Base-by-base conservation (phyloP, 108 stramenopile genomes). In the Asterionellopsis glacialis region DNA sequence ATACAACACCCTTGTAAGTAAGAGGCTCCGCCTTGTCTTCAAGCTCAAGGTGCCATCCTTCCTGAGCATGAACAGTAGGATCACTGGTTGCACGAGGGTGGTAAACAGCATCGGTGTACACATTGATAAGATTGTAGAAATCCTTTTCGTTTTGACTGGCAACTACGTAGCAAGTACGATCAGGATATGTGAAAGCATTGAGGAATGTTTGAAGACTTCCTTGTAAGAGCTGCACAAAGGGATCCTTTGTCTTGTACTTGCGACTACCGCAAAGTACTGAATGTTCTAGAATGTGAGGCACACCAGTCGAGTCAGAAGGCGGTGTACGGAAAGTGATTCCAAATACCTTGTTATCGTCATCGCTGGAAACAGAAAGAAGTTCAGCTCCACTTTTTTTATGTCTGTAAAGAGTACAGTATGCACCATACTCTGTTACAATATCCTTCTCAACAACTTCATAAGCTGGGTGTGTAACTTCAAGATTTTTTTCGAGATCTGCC, bases 131-230 rank as follows among this genome's bases (percentile, higher is more conserved):
- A 74, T 99, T 99, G 82, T 96, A 94, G 67, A 98, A 99, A 73
- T 99, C 99, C 77, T 96, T 94, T 18, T 73, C 76, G 83, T 99
- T 99, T 62, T 94, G 95, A 65, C 80, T 83, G 1, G 98, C 96
- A n/a, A 98, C 96, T 0, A 97, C 97, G 71, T 99, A 99, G 69
- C 96, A 96, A 45, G 99, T 99, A 18, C 91, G 68, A 73, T 99
- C 99, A 23, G 97, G 98, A 62, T 98, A 98, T 4, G 99, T 99
- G 62, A 98, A 97, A 23, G 99, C 99, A 79, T 99, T 99, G 53
- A 99, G 65, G 66, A 98, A 98, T 22, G 97, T 99, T 70, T 98
- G 96, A 25, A 98, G 65, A 45, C 72, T 76, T 33, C 97, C 95
- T 69, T 95, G 91, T 19, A 98, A 75, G 18, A 99, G 79, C 55